phyloP scores from a whole-genome alignment of 768 basidiomycete genomes.

The Phaffia tasmanica region DNA sequence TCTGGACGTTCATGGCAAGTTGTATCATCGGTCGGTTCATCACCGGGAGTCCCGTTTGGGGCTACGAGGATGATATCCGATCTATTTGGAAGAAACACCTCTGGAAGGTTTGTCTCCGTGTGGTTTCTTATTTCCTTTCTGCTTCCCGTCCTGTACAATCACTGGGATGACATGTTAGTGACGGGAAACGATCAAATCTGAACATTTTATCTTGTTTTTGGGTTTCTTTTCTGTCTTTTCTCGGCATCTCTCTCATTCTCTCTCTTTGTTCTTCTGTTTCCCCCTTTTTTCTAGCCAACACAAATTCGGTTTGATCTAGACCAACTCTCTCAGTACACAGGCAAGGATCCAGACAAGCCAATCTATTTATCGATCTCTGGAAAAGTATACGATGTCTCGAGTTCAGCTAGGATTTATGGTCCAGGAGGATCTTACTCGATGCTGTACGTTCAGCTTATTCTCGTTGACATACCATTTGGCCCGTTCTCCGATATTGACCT shows the following conservation, averaged over 20 bases:
- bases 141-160: background rate
- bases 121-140: background rate
- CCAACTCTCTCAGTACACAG: constrained; percentile 58
- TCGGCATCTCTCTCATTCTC: constrained; percentile 27
- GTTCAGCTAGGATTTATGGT: constrained; percentile 63
- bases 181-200: background rate
- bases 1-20: constrained; percentile 48
- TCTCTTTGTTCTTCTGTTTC: constrained; percentile 42
- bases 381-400: constrained; percentile 84
- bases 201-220: constrained; percentile 26
- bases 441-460: constrained; percentile 33
- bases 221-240: constrained; percentile 46
- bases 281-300: constrained; percentile 44
- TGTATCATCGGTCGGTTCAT: constrained; percentile 67
- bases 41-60: constrained; percentile 79
- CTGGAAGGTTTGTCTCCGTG: constrained; percentile 6
- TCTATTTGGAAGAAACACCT: constrained; percentile 38
- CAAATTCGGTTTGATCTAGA: constrained; percentile 54
- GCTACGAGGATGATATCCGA: constrained; percentile 56
- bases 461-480: background rate
- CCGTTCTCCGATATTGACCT: constrained; percentile 23
- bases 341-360: constrained; percentile 52
- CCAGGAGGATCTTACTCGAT: constrained; percentile 55
- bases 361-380: constrained; percentile 85
- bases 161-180: background rate